Evolutionary conservation across 768 basidiomycete species (phyloP).

Genomic region (Pleurotus ostreatus): DNA sequence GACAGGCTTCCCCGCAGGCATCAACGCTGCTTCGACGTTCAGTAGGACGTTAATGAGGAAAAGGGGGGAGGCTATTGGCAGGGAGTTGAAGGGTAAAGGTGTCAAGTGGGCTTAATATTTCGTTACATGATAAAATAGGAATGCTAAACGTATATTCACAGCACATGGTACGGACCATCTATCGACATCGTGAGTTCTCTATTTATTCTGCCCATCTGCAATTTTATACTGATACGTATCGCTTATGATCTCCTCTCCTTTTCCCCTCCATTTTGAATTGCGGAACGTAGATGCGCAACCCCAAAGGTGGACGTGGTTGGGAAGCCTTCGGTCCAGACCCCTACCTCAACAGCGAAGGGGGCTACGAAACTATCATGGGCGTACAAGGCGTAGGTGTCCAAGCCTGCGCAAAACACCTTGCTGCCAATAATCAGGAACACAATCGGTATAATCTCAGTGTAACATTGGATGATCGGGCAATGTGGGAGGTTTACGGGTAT

Average conservation of each 20-base stretch:
- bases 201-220: background rate
- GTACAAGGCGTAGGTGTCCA: conserved; percentile 48
- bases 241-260: background rate
- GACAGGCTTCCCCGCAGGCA: background rate
- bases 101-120: conserved; percentile 27
- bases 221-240: background rate
- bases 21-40: conserved; percentile 20
- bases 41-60: conserved; percentile 60
- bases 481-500: conserved; percentile 24
- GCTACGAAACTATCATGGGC: conserved; percentile 48
- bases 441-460: conserved; percentile 9
- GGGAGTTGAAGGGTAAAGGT: conserved; percentile 69
- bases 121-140: background rate
- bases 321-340: conserved; percentile 45
- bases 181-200: background rate
- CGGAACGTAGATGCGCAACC: background rate
- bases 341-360: conserved; percentile 47
- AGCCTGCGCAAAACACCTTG: conserved; percentile 19
- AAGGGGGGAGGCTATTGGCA: conserved; percentile 57
- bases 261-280: too few species aligned
- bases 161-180: background rate
- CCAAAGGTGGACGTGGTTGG: background rate
- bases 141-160: background rate
- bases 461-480: conserved; percentile 32
- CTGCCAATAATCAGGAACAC: conserved; percentile 12